Percentiles rank a stretch among this genome's conserved stretches.
These are phyloP conservation scores for Stephania cephalantha DNA, from an alignment of 164 flowering plant genomes.

Conservation along the genomic window DNA sequence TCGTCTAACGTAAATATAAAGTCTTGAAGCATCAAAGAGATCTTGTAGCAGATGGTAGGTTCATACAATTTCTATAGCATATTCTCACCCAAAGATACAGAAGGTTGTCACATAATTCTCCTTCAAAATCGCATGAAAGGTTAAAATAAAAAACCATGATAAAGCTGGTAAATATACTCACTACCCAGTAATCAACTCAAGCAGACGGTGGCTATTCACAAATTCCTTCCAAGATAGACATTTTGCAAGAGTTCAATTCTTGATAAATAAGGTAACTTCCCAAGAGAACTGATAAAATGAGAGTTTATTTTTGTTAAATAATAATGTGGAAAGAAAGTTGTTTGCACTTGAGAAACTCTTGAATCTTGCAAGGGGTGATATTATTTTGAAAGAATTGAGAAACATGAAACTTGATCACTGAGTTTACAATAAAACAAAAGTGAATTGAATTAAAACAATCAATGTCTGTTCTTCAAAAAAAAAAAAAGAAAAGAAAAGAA, in stretches of 20 bases:
- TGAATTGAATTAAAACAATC: background rate
- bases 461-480: background rate
- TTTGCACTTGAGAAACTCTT: background rate
- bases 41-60: background rate
- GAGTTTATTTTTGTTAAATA: background rate
- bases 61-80: background rate
- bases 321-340: too few species aligned
- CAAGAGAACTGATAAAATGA: background rate
- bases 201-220: background rate
- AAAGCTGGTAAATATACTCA: background rate
- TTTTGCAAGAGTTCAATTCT: background rate
- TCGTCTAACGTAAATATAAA: too few species aligned
- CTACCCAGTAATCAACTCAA: background rate
- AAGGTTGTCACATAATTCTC: background rate
- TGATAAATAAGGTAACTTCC: background rate
- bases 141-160: background rate
- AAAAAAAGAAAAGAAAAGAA: background rate
- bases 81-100: background rate
- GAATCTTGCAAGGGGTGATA: background rate
- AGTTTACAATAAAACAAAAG: background rate
- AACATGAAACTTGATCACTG: background rate
- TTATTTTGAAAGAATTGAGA: background rate
- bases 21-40: background rate
- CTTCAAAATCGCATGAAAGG: background rate
- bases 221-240: too few species aligned